These are phyloP conservation scores for Saprolegnia diclina DNA, from an alignment of 352 stramenopile species.

Conservation along the genomic window DNA sequence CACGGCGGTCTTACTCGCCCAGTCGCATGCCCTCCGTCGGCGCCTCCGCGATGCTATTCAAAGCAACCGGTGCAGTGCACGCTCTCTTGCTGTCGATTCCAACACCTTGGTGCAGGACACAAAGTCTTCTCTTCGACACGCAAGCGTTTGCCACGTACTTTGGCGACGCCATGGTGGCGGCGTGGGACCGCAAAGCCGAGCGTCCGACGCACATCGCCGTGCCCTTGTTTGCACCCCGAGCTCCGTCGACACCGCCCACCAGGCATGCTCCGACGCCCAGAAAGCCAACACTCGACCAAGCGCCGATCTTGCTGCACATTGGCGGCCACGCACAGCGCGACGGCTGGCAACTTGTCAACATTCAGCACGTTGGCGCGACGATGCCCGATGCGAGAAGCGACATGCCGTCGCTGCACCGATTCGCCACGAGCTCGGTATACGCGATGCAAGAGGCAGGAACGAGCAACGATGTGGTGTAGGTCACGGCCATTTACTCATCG, in stretches of 20 bases:
- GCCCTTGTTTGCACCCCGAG: no score
- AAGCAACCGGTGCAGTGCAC: conserved; percentile 32
- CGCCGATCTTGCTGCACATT: conserved; percentile 56
- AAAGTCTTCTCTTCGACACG: conserved; percentile 60
- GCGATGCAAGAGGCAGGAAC: neutral
- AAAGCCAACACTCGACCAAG: conserved; percentile 30
- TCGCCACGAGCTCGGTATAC: conserved; percentile 53
- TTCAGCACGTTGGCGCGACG: conserved; percentile 31
- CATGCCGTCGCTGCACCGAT: conserved; percentile 65
- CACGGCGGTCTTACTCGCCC: conserved; percentile 50
- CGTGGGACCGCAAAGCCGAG: conserved; percentile 35
- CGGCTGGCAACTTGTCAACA: conserved; percentile 71
- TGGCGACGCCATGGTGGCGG: conserved; percentile 37
- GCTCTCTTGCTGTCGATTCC: neutral
- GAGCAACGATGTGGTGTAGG: neutral
- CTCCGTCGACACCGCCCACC: conserved; percentile 29
- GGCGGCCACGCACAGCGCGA: conserved; percentile 37
- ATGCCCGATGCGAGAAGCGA: conserved; percentile 49
- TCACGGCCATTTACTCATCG: conserved; percentile 54
- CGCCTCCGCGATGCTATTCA: conserved; percentile 42
- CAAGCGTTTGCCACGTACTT: conserved; percentile 47
- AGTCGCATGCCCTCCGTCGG: conserved; percentile 31
- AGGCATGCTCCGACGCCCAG: no score
- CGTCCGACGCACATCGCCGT: no score
- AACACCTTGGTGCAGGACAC: neutral